Evolutionary conservation across 768 basidiomycete species (phyloP).

Genomic region (Suillus subluteus): DNA sequence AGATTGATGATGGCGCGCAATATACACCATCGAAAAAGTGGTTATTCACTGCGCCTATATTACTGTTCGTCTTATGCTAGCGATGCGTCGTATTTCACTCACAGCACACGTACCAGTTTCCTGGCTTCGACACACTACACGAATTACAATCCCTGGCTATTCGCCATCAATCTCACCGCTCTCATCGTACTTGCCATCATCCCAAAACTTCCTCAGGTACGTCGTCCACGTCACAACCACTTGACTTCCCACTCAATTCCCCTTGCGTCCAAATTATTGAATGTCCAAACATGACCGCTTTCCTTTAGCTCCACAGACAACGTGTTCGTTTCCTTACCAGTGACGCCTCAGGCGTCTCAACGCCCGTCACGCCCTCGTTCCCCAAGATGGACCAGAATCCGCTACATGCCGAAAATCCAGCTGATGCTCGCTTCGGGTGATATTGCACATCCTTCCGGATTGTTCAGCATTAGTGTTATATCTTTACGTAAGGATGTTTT

Average conservation of each 20-base stretch:
- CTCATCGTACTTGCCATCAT: constrained; percentile 79
- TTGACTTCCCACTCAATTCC: constrained; percentile 20
- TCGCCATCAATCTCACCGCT: constrained; percentile 87
- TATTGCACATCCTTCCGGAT: neutral
- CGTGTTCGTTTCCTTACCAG: constrained; percentile 77
- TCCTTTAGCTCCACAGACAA: constrained; percentile 73
- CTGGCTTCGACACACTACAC: constrained; percentile 98
- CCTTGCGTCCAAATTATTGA: constrained; percentile 13
- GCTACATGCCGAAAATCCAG: constrained; percentile 41
- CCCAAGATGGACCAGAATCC: constrained; percentile 50
- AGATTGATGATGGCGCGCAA: constrained; percentile 98
- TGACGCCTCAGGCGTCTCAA: constrained; percentile 64
- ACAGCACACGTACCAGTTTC: constrained; percentile 58
- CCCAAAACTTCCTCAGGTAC: constrained; percentile 93
- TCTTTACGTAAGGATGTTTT: neutral
- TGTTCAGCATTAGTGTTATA: neutral
- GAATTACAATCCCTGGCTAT: constrained; percentile 92
- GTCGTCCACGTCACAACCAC: constrained; percentile 20
- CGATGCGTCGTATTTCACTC: constrained; percentile 2
- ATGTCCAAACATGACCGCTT: constrained; percentile 6
- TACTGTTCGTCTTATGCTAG: constrained; percentile 61
- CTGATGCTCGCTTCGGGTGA: constrained; percentile 51
- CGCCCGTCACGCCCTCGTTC: constrained; percentile 65
- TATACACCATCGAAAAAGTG: constrained; percentile 99
- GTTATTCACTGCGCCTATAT: constrained; percentile 87